Base-by-base conservation (phyloP, 768 basidiomycete species). In the Kwoniella botswanensis region DNA sequence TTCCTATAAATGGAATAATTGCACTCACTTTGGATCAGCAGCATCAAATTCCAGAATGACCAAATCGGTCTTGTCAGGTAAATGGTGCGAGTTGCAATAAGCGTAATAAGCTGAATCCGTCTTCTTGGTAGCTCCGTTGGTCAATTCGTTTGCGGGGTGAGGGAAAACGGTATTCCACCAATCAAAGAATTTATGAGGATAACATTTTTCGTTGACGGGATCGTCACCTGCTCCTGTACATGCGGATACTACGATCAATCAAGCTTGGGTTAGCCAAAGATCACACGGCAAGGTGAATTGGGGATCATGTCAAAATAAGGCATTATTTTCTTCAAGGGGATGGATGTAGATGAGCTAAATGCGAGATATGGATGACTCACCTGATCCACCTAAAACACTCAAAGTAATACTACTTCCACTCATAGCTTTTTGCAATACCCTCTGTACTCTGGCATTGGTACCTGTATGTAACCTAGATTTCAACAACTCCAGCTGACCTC, bases 161-260 rank as follows among this genome's bases (percentile, higher is more conserved):
- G 96, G 97, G 85, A 99, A 99, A n/a, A 98, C 89, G 65, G 87
- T 88, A 84, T 95, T 93, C 93, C 96, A 97, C 96, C 97, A 99
- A 62, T 90, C 86, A 86, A 98, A 98, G 86, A 98, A 93, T 64
- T 89, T 89, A n/a, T 92, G 90, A 1, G 97, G 96, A 84, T 98
- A 99, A 83, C 96, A 95, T 72, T 84, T 84, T 0, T 92, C 87
- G 0, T 92, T 88, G 67, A 97, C 86, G 4, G 93, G 93, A 82
- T 95, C 92, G 79, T 95, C 91, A 1, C 94, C 95, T 10, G 94
- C 91, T 22, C 95, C 94, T 79, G 95, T 92, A 81, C 94, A 98
- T 1, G 94, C 89, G 65, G 94, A 94, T 21, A 97, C 94, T 94
- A 80, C 1, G 56, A 66, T 35, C 35, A 35, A 35, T 35, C 35